phyloP scores from a whole-genome alignment of 2,329 filamentous ascomycete species.

The Fusarium redolens region DNA sequence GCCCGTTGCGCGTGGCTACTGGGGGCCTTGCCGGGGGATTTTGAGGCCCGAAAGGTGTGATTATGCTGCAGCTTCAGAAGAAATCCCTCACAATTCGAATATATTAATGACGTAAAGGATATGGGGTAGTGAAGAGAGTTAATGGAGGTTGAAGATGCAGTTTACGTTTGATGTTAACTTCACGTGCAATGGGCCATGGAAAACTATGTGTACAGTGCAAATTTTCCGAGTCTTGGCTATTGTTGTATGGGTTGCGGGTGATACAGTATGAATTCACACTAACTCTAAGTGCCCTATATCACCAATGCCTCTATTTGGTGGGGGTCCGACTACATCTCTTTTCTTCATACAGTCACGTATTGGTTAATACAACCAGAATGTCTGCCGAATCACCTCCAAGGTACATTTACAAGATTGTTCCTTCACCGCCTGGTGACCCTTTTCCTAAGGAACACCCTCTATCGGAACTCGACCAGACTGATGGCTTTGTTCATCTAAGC shows the following conservation, averaged over 20 bases:
- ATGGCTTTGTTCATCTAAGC: constrained; percentile 72
- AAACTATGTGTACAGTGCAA: constrained; percentile 24
- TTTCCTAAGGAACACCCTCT: constrained; percentile 66
- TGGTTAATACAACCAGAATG: constrained; percentile 38
- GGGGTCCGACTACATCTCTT: constrained; percentile 1
- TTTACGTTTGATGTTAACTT: constrained; percentile 21
- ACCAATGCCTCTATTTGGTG: not conserved
- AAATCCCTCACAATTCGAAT: constrained; percentile 23
- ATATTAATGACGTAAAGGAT: not conserved
- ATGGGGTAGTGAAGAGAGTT: not conserved
- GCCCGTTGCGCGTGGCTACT: constrained; percentile 14
- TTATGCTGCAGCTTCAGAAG: constrained; percentile 26
- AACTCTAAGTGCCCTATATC: constrained; percentile 8
- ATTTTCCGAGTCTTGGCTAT: not conserved
- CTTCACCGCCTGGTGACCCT: constrained; percentile 62
- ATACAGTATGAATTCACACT: constrained; percentile 26
- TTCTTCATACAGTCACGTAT: not conserved
- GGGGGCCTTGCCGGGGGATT: constrained; percentile 1
- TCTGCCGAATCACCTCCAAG: constrained; percentile 49
- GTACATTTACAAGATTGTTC: constrained; percentile 72
- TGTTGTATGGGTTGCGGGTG: accelerated
- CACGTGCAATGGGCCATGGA: constrained; percentile 23
- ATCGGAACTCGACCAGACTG: constrained; percentile 68
- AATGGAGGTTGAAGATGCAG: constrained; percentile 24
- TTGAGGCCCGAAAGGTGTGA: constrained; percentile 37